Evolutionary conservation across 2,329 filamentous ascomycete genomes (phyloP), one percentile per base, ranked within the genome.

Genomic region (Fusarium subglutinans): DNA sequence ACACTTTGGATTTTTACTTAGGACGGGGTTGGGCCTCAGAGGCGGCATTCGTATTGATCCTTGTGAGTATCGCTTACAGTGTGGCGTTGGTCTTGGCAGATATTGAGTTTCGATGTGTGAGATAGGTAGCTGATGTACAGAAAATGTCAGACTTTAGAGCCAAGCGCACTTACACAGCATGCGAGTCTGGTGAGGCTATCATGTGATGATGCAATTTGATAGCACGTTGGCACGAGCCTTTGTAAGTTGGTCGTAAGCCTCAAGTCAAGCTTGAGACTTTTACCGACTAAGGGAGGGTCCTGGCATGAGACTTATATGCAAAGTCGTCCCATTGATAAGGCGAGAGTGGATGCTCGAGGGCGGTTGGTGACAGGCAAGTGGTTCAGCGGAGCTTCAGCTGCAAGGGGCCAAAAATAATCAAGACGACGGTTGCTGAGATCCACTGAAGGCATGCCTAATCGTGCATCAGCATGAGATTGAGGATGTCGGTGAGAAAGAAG

Each of bases 401-500:
- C 54, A 54, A 65, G 51, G 53, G 45, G 47, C 59, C 30, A 50
- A 53, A 43, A 63, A 59, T 18, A 51, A 69, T 26, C 30, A 43
- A 22, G 35, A 53, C 53, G 47, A 53, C 38, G 37, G 41, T 64
- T 60, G 35, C 35, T n/a, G 20, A 55, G 66, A 66, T 66, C 57
- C 67, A 70, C 59, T 66, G 22, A 24, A 55, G 35, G 40, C 24
- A 55, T 47, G 37, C 51, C 38, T 35, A 43, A 43, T n/a, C 15
- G 47, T 30, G 44, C 26, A 63, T 26, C 48, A 50, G 62, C 55
- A 73, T 18, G 28, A 62, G 54, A 37, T 45, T n/a, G 35, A 26
- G 43, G n/a, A 51, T 69, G 72, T 74, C 72, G 72, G 72, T 74
- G 72, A 74, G 72, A 54, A 45, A 48, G 17, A 43, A 26, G 28